phyloP scores from a whole-genome alignment of 2,329 filamentous ascomycete species.

The Pseudogymnoascus sp. region DNA sequence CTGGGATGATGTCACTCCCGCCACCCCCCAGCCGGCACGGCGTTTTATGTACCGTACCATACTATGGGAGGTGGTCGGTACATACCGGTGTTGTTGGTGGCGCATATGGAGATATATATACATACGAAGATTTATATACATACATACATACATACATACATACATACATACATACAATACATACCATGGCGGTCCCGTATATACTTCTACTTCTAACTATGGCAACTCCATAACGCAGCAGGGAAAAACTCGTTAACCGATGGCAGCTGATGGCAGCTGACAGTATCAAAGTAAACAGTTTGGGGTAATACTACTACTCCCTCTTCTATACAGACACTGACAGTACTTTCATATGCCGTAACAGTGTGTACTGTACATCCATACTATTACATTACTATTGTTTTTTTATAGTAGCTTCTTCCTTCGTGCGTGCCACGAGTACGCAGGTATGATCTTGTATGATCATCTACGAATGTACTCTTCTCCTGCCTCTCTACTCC shows the following conservation, averaged over 20 bases:
- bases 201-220: no score
- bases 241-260: not conserved
- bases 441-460: no score
- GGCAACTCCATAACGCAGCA: not conserved
- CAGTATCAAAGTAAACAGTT: not conserved
- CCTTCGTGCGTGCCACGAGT: not conserved
- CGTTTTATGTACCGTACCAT: no score
- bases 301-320: not conserved
- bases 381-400: not conserved
- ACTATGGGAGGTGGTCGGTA: no score
- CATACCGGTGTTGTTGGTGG: no score
- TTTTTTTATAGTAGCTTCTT: not conserved
- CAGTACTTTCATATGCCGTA: no score
- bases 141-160: no score
- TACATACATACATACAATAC: no score
- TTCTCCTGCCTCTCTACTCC: no score
- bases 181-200: not conserved
- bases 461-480: not conserved
- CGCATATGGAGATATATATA: no score
- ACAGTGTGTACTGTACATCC: not conserved
- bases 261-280: not conserved
- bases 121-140: no score
- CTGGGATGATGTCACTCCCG: slow-evolving; percentile 2
- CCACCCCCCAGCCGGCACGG: not conserved
- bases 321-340: no score